Conservation (phyloP, 306 rosid genomes). For the Prunus campanulata region DNA sequence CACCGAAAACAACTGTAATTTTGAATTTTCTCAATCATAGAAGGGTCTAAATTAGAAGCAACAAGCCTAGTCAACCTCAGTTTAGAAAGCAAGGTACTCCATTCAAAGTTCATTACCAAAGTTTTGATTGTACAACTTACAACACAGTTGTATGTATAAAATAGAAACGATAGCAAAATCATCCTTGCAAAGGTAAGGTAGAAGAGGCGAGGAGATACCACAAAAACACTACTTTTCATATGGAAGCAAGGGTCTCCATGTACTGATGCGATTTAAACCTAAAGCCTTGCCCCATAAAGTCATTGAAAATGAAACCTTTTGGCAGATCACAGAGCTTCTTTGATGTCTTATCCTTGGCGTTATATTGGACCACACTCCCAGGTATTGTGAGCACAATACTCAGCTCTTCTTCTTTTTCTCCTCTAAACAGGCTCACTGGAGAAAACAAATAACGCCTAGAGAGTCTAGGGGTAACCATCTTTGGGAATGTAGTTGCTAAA, state of each 20-base stretch:
- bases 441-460: neutral
- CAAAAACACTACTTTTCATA: constrained; percentile 4
- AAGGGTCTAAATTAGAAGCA: neutral
- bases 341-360: constrained; percentile 5
- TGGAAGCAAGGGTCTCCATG: constrained; percentile 25
- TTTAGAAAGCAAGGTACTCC: neutral
- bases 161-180: neutral
- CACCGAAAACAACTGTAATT: too few species aligned
- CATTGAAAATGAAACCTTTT: neutral
- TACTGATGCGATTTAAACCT: constrained; percentile 21
- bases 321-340: neutral
- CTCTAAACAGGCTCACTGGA: constrained; percentile 6
- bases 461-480: neutral
- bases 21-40: neutral
- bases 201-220: neutral
- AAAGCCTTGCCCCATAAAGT: neutral
- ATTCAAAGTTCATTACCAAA: neutral
- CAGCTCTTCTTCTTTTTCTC: constrained; percentile 20
- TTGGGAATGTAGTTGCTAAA: constrained; percentile 1
- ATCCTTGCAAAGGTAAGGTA: neutral
- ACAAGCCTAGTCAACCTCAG: neutral
- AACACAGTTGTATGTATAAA: neutral
- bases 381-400: constrained; percentile 23
- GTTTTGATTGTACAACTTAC: neutral
- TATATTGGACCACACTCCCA: constrained; percentile 22